Conservation (phyloP, 139 green algal species). For the Ettlia oleoabundans region DNA sequence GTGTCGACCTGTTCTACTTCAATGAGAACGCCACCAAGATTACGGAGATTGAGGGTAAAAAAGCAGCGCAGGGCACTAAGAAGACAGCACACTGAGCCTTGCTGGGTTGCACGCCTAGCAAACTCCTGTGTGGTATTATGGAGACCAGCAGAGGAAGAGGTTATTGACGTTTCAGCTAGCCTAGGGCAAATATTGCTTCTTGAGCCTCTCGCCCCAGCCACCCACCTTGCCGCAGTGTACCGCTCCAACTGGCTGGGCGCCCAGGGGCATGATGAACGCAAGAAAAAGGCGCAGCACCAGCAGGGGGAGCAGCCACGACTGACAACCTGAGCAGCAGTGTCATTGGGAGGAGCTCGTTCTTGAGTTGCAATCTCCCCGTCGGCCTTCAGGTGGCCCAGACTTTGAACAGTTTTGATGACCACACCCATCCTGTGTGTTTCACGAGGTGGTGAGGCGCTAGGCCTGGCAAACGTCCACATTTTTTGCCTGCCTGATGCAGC, state of each 20-base stretch:
- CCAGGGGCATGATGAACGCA: conserved; percentile 24
- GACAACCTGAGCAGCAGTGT: not conserved
- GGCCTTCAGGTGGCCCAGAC: not conserved
- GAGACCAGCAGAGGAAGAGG: not conserved
- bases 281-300: conserved; percentile 5
- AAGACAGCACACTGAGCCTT: not conserved
- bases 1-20: conserved; percentile 27
- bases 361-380: too few relatives aligned
- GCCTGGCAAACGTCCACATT: too few relatives aligned
- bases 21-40: conserved; percentile 15
- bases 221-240: not conserved
- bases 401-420: too few relatives aligned
- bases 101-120: too few relatives aligned
- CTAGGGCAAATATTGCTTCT: not conserved
- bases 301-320: not conserved
- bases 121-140: not conserved
- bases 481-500: too few relatives aligned
- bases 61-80: not conserved
- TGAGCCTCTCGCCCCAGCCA: not conserved
- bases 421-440: too few relatives aligned
- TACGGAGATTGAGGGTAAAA: conserved; percentile 18
- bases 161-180: not conserved
- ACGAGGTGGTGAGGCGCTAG: too few relatives aligned
- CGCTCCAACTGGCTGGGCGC: conserved; percentile 35
- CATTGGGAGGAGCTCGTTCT: not conserved